These are phyloP conservation scores for Harringtonia lauricola DNA, from an alignment of 2,329 filamentous ascomycete genomes.

Conservation along the genomic window DNA sequence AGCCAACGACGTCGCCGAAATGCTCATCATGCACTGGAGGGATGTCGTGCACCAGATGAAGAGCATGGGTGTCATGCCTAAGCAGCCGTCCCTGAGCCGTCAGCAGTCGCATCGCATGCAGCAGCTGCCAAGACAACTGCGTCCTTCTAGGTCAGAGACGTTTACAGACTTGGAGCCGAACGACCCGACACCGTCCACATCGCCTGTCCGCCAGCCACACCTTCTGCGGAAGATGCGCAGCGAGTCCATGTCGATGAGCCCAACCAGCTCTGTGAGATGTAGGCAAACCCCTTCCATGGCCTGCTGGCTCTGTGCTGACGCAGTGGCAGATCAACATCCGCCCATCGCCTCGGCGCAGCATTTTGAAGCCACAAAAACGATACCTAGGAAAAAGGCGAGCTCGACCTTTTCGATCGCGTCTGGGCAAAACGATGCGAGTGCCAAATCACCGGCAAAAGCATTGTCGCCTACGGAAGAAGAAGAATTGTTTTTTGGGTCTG, in stretches of 20 bases:
- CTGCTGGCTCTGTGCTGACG: no score
- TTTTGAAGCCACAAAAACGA: no score
- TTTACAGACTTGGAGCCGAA: slow-evolving; percentile 5
- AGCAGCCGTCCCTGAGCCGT: slow-evolving; percentile 4
- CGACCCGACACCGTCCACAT: background rate
- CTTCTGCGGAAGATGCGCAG: slow-evolving; percentile 9
- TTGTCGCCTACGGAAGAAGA: no score
- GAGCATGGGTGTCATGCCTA: slow-evolving; percentile 26
- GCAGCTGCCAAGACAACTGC: slow-evolving; percentile 2
- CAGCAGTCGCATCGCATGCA: background rate
- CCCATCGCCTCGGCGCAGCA: no score
- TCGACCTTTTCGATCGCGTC: no score
- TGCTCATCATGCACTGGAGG: slow-evolving; percentile 56
- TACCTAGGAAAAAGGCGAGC: no score
- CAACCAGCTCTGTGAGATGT: background rate
- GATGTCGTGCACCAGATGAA: slow-evolving; percentile 51
- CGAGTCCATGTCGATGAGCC: slow-evolving; percentile 3
- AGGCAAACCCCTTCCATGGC: no score
- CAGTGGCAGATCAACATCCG: no score
- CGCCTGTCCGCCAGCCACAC: background rate
- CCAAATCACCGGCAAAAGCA: no score
- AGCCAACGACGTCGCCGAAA: slow-evolving; percentile 49
- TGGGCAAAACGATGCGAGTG: no score
- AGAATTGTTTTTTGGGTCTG: no score
- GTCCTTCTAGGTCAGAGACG: slow-evolving; percentile 9